Base-by-base conservation (phyloP, 306 rosid species). In the Quercus dentata region DNA sequence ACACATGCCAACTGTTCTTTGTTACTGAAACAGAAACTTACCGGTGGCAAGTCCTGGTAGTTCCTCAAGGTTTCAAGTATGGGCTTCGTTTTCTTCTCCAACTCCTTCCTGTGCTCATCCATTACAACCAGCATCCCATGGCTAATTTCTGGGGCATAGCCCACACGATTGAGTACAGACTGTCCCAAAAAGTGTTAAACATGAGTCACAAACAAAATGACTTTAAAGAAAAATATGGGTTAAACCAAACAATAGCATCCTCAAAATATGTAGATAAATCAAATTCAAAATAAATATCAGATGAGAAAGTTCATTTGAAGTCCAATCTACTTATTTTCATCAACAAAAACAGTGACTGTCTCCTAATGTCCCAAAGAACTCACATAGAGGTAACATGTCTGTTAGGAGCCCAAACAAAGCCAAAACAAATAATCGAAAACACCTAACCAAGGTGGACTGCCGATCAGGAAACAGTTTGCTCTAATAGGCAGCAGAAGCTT, bases 31-130 rank as follows among this genome's bases (percentile, higher is more conserved):
- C 1, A 44, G 54, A 46, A 19, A 76, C 58, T 56, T 83, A 94
- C 97, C 68, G 97, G 97, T 49, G 99, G 99, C 83, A 93, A 84
- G 81, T 93, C 98, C 89, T 93, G 98, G 89, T 93, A 93, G 83
- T 97, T 93, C 83, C 98, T 83, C 71, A 93, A 84, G 65, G 98
- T 93, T 61, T 93, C 94, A 17, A 91, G 92, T 78, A 93, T 90
- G 49, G 99, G 99, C 89, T 92, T 89, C 74, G 98, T 95, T 88
- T 95, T 88, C 92, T 88, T 95, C 85, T 92, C 99, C 64, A 92
- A 82, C 71, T 92, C 99, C 86, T 93, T 95, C 75, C 91, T 88
- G 31, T 91, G 87, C 88, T 95, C 99, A 8, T 91, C 98, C 90
- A 76, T 91, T 82, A 90, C 98, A 58, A 93, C 98, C 84, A 92